Conservation (phyloP, 345 rosid species). For the Anastatica hierochuntica region DNA sequence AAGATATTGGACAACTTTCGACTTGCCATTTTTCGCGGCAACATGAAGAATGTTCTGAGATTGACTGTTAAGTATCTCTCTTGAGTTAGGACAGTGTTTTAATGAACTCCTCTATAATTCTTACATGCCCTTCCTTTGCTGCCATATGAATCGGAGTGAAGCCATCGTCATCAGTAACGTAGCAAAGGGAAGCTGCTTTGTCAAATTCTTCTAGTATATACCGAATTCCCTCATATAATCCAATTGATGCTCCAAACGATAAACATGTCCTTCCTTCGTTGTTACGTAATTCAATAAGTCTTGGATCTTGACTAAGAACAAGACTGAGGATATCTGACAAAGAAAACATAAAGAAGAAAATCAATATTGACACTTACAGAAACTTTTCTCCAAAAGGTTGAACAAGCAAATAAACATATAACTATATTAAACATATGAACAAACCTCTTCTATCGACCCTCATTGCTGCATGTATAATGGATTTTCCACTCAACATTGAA, state of each 20-base stretch:
- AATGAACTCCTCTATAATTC: neutral
- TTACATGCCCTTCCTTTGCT: slow-evolving; percentile 1
- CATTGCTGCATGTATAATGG: slow-evolving; percentile 4
- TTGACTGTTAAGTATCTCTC: neutral
- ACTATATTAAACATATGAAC: neutral
- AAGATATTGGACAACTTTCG: slow-evolving; percentile 2
- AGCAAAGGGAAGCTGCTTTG: neutral
- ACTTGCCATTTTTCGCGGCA: neutral
- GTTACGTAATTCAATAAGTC: neutral
- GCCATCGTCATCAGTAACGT: slow-evolving; percentile 3
- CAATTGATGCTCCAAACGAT: slow-evolving; percentile 6
- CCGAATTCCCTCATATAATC: neutral
- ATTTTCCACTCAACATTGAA: neutral
- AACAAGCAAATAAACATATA: too few species aligned
- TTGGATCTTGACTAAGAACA: slow-evolving; percentile 8
- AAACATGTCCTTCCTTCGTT: slow-evolving; percentile 10
- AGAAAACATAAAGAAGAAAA: too few species aligned
- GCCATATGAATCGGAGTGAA: slow-evolving; percentile 10
- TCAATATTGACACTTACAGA: too few species aligned
- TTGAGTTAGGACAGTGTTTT: slow-evolving; percentile 2
- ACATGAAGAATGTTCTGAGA: slow-evolving; percentile 5
- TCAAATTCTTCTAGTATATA: neutral
- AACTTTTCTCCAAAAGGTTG: too few species aligned
- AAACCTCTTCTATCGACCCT: slow-evolving; percentile 1
- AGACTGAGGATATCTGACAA: neutral